Base-by-base conservation (phyloP, 805 yeast genomes). In the Starmerella powellii region DNA sequence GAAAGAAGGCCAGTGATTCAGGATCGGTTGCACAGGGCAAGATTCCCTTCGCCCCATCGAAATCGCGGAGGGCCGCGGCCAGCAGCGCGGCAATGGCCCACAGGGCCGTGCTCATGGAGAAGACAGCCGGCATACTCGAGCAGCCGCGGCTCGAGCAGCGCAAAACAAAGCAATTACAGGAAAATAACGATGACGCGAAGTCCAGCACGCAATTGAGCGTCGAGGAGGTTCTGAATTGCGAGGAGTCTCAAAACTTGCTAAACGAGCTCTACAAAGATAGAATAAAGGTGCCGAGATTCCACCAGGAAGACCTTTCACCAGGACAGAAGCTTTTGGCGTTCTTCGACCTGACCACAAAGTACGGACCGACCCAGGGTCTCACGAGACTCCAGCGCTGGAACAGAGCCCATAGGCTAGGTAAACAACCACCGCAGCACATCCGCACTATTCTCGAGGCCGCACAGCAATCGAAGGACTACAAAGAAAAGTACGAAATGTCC, bases 311-410 rank as follows among this genome's bases (percentile, higher is more conserved):
- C 3, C 29, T 53, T n/a, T 34, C 51, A 28, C 35, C 45, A 0
- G 58, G 56, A 10, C 62, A 61, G 17, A 52, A 54, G 34, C 39
- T 65, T 29, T 53, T 65, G 20, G 52, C 50, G 27, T 52, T 51
- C 15, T 65, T 65, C 42, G 70, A 65, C 34, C 37, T 62, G 39
- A 49, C 52, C 3, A 32, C 56, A 1, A 49, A 47, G 16, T 65
- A 56, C 41, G 70, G 70, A 1, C 70, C 70, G 2, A 50, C 57
- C n/a, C 56, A 54, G 6, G 70, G 70, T 1, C 40, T 64, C 33
- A 52, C 63, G 2, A 45, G 70, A 21, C 42, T 65, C 16, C 56
- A 61, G 29, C 51, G 70, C 17, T 65, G 67, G 66, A 34, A 58
- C 4, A 48, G 70, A 20, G 69, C 70, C 2, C 42, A 51, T 6